phyloP scores from a whole-genome alignment of 2,329 filamentous ascomycete species.

The Exophiala mesophila region DNA sequence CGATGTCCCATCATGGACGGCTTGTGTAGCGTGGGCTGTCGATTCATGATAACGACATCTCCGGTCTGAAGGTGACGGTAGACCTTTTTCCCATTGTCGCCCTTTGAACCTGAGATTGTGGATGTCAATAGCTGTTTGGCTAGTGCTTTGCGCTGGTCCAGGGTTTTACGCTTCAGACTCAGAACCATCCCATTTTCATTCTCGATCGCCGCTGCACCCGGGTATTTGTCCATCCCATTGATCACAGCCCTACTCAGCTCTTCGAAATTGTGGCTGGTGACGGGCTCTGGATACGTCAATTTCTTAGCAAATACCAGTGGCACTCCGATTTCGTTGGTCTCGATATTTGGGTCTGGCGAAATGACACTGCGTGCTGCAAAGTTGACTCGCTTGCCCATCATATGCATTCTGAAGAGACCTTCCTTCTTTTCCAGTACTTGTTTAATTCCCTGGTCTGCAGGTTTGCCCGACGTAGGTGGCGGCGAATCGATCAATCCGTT shows the following conservation, averaged over 20 bases:
- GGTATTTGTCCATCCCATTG: slow-evolving; percentile 90
- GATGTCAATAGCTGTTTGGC: slow-evolving; percentile 91
- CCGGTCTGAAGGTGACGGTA: slow-evolving; percentile 93
- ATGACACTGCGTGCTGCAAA: slow-evolving; percentile 97
- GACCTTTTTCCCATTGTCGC: slow-evolving; percentile 88
- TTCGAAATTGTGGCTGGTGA: slow-evolving; percentile 94
- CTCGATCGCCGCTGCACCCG: slow-evolving; percentile 88
- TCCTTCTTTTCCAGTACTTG: slow-evolving; percentile 98
- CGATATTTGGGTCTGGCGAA: slow-evolving; percentile 95
- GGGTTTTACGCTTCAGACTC: slow-evolving; percentile 78
- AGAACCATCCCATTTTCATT: slow-evolving; percentile 92
- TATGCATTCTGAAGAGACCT: slow-evolving; percentile 95
- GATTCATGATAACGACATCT: slow-evolving; percentile 97
- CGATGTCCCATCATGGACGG: slow-evolving; percentile 98
- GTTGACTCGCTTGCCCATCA: slow-evolving; percentile 99
- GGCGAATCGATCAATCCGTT: slow-evolving; percentile 93
- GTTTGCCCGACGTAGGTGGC: slow-evolving; percentile 72
- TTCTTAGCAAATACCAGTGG: slow-evolving; percentile 97
- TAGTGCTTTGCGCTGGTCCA: slow-evolving; percentile 80
- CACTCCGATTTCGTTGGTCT: slow-evolving; percentile 97
- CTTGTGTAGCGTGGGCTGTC: slow-evolving; percentile 95
- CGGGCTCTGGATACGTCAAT: slow-evolving; percentile 92
- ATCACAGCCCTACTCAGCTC: slow-evolving; percentile 94
- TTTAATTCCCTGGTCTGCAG: slow-evolving; percentile 90
- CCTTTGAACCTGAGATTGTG: slow-evolving; percentile 67